A percentile compares a stretch with the other conserved stretches of the same genome.
phyloP scores from a whole-genome alignment of 179 eudicot genomes.

The Silene coronaria region DNA sequence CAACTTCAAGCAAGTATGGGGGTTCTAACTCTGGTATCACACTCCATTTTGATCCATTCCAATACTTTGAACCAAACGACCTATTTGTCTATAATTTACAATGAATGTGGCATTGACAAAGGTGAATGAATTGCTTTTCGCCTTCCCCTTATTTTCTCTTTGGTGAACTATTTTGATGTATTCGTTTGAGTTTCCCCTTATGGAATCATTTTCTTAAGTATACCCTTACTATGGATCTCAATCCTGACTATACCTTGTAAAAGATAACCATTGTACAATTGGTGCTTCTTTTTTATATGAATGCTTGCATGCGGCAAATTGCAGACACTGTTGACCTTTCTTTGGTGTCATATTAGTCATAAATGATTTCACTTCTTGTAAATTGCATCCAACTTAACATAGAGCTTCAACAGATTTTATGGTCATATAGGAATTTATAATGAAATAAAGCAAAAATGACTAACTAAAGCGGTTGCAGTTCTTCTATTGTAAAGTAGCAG shows the following conservation, averaged over 20 bases:
- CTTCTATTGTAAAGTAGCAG: too few species aligned
- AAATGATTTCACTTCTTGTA: too few species aligned
- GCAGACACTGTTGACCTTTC: background rate
- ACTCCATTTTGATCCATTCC: too few species aligned
- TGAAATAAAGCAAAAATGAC: too few species aligned
- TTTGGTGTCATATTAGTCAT: too few species aligned
- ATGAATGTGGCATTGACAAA: background rate
- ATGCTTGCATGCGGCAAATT: background rate
- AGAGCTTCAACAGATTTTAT: background rate
- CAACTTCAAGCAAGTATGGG: too few species aligned
- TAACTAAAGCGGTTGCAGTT: too few species aligned
- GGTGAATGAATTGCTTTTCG: background rate
- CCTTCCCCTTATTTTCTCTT: background rate
- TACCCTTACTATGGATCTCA: background rate
- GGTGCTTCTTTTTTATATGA: background rate
- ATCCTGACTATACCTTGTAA: background rate
- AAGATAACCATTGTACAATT: background rate
- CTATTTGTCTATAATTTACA: background rate
- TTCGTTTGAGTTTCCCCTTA: background rate
- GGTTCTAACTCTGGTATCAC: too few species aligned
- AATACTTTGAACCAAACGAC: too few species aligned
- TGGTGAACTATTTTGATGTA: background rate
- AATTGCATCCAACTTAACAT: background rate
- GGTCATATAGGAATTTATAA: background rate
- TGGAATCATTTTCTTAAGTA: background rate